phyloP scores from a whole-genome alignment of 495 filamentous ascomycete genomes.

The Pseudevernia furfuracea region DNA sequence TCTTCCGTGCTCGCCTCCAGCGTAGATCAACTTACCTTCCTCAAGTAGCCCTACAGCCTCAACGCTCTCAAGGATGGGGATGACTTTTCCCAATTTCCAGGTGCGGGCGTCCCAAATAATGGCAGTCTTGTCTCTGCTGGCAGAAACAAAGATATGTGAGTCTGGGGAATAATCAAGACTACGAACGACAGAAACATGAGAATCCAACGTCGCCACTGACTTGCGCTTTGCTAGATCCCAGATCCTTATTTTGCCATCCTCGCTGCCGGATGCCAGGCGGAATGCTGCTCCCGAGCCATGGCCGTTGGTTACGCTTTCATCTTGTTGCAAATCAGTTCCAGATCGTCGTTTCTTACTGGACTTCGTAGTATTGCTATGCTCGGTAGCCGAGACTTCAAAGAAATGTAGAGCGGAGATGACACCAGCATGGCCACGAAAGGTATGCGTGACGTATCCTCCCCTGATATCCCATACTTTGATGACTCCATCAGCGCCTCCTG shows the following conservation, averaged over 20 bases:
- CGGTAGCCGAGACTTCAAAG: conserved; percentile 56
- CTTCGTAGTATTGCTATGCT: conserved; percentile 31
- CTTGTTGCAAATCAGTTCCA: conserved; percentile 39
- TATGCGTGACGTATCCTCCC: conserved; percentile 88
- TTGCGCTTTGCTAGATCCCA: conserved; percentile 85
- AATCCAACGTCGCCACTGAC: conserved; percentile 69
- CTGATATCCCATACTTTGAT: conserved; percentile 96
- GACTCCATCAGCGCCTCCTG: conserved; percentile 81
- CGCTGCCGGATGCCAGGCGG: conserved; percentile 79
- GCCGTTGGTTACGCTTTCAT: conserved; percentile 37
- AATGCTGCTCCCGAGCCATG: conserved; percentile 49
- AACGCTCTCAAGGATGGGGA: conserved; percentile 76
- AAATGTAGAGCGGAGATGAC: conserved; percentile 87
- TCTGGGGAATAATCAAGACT: conserved; percentile 68
- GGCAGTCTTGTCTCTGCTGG: conserved; percentile 87
- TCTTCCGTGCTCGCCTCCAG: conserved; percentile 77
- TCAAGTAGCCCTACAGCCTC: conserved; percentile 76
- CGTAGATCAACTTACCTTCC: conserved; percentile 61
- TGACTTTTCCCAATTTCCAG: conserved; percentile 77
- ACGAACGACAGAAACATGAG: conserved; percentile 87
- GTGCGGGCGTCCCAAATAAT: conserved; percentile 80
- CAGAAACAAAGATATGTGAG: conserved; percentile 72
- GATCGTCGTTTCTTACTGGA: conserved; percentile 40
- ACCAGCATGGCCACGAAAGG: conserved; percentile 84
- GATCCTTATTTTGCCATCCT: conserved; percentile 84